Conservation (phyloP, 495 filamentous ascomycete genomes). For the Aspergillus saccharolyticus region DNA sequence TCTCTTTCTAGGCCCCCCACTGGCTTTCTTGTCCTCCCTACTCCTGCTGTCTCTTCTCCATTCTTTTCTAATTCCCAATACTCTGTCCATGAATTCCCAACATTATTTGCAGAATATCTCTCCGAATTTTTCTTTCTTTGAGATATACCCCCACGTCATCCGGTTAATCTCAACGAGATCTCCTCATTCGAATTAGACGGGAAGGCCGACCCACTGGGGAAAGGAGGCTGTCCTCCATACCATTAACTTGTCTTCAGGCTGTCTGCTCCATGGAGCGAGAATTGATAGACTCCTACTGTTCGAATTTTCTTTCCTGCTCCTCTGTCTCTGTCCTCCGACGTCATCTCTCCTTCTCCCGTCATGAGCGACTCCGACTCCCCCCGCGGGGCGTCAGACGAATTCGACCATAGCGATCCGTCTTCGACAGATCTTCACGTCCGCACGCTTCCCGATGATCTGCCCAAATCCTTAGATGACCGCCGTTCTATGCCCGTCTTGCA, state of each 20-base stretch:
- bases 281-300: conserved; percentile 10
- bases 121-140: background rate
- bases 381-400: conserved; percentile 35
- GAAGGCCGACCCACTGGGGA: background rate
- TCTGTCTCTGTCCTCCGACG: conserved; percentile 14
- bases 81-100: background rate
- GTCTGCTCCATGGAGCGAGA: conserved; percentile 23
- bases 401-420: conserved; percentile 20
- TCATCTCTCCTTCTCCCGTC: background rate
- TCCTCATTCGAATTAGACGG: background rate
- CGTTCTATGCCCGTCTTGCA: conserved; percentile 54
- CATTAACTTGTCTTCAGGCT: background rate
- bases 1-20: background rate
- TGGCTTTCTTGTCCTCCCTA: background rate
- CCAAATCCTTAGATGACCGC: conserved; percentile 85
- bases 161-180: background rate
- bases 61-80: background rate
- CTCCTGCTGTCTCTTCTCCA: conserved; percentile 9
- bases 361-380: conserved; percentile 38
- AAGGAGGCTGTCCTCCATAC: background rate
- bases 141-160: background rate
- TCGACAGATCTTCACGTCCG: conserved; percentile 15
- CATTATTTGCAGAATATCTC: background rate
- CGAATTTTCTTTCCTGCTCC: conserved; percentile 9
- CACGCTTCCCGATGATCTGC: conserved; percentile 76